Conservation (phyloP, 495 filamentous ascomycete species). For the Xylona heveae region DNA sequence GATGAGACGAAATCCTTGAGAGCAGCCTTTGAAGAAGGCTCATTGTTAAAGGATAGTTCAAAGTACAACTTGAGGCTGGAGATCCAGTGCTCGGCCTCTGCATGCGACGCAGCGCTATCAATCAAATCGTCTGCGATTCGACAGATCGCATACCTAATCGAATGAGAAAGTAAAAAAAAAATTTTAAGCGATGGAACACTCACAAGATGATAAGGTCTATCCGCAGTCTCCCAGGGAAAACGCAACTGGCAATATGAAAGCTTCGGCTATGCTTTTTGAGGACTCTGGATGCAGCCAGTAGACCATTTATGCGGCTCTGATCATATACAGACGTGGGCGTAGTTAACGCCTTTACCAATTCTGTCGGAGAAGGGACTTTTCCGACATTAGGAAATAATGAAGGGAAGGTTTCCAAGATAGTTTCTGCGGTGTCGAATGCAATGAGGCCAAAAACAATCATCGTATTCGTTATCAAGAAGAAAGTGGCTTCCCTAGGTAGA, state of each 20-base stretch:
- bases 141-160: conserved; percentile 41
- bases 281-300: conserved; percentile 29
- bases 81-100: conserved; percentile 28
- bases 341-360: conserved; percentile 24
- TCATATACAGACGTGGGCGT: conserved; percentile 22
- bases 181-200: conserved; percentile 7
- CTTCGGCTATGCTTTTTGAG: conserved; percentile 38
- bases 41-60: conserved; percentile 11
- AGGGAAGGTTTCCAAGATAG: conserved; percentile 33
- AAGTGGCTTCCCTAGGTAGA: conserved; percentile 28
- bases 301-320: conserved; percentile 25
- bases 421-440: conserved; percentile 38
- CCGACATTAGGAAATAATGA: conserved; percentile 20
- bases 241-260: conserved; percentile 43
- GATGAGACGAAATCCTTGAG: conserved; percentile 14
- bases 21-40: conserved; percentile 9
- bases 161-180: conserved; percentile 2
- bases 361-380: conserved; percentile 19
- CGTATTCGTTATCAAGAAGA: conserved; percentile 43
- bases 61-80: conserved; percentile 27
- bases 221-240: conserved; percentile 38
- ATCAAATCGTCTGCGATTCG: conserved; percentile 48
- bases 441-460: conserved; percentile 43
- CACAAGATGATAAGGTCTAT: conserved; percentile 40
- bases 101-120: conserved; percentile 26